Percentiles rank a stretch among this genome's conserved stretches.
These are phyloP conservation scores for Pyronema domesticum DNA, from an alignment of 495 filamentous ascomycete species.

Conservation along the genomic window DNA sequence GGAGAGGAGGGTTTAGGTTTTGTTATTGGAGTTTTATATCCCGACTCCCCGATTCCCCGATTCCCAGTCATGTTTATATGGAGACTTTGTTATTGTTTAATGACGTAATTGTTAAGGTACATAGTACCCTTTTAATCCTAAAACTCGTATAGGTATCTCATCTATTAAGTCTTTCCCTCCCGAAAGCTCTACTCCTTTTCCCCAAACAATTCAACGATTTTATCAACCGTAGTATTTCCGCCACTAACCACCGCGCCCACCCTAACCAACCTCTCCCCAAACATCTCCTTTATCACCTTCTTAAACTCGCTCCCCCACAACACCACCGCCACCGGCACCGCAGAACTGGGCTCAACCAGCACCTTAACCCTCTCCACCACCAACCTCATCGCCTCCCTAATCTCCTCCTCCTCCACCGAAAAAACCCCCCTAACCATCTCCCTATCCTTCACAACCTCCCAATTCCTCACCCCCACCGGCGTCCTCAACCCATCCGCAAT, in stretches of 20 bases:
- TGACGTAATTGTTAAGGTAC: too few species aligned
- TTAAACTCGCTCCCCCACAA: conserved; percentile 77
- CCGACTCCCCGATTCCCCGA: too few species aligned
- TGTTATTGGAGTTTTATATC: too few species aligned
- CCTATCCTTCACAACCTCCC: conserved; percentile 59
- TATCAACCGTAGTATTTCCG: conserved; percentile 77
- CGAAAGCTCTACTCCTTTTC: neutral
- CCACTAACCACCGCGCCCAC: conserved; percentile 74
- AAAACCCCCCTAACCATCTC: conserved; percentile 56
- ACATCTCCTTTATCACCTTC: conserved; percentile 41
- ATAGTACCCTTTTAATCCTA: too few species aligned
- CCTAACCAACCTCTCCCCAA: conserved; percentile 33
- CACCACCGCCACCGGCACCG: conserved; percentile 65
- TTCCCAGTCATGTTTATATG: too few species aligned
- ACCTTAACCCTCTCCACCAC: conserved; percentile 84
- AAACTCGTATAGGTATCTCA: too few species aligned
- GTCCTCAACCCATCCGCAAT: conserved; percentile 85
- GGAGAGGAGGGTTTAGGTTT: too few species aligned
- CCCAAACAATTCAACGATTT: conserved; percentile 47
- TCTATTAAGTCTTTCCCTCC: too few species aligned
- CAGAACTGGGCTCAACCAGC: conserved; percentile 77
- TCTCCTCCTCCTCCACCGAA: conserved; percentile 65
- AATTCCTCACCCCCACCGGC: conserved; percentile 59
- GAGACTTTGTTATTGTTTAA: too few species aligned
- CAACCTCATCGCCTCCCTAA: conserved; percentile 55